These are phyloP conservation scores for Heteromeles arbutifolia DNA, from an alignment of 306 rosid genomes.

Conservation along the genomic window DNA sequence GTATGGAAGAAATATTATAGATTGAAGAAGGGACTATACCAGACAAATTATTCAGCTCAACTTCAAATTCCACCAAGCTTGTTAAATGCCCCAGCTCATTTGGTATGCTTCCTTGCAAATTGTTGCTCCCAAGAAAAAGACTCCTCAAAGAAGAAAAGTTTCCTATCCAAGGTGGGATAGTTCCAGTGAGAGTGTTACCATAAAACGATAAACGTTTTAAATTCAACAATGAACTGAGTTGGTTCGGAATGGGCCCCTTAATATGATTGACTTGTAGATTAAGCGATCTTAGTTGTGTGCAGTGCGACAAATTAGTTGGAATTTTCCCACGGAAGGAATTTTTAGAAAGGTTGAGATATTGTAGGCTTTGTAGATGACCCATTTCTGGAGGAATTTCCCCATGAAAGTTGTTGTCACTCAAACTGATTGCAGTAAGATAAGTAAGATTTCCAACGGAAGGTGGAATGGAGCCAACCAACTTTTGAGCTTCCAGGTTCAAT, in stretches of 20 bases:
- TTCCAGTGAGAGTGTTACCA: background rate
- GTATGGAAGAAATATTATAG: background rate
- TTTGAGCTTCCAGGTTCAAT: too few species aligned
- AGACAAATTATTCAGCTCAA: background rate
- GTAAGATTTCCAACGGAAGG: too few species aligned
- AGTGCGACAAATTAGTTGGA: too few species aligned
- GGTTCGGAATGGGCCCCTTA: background rate
- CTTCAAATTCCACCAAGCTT: rapidly evolving
- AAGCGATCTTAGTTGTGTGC: too few species aligned
- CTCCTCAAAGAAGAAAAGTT: background rate
- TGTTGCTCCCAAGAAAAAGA: rapidly evolving
- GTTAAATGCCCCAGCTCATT: background rate
- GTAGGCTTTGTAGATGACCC: too few species aligned
- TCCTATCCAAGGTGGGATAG: background rate
- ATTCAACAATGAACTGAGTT: background rate
- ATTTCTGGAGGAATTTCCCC: too few species aligned
- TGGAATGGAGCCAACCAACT: background rate
- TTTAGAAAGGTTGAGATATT: too few species aligned
- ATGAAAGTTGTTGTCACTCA: too few species aligned
- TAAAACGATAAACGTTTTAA: rapidly evolving
- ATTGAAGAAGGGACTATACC: background rate
- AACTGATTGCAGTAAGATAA: too few species aligned
- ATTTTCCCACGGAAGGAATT: too few species aligned
- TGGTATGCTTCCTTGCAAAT: background rate
- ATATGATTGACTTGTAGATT: rapidly evolving